These are phyloP conservation scores for Mucuna pruriens DNA, from an alignment of 306 rosid species.

Conservation along the genomic window DNA sequence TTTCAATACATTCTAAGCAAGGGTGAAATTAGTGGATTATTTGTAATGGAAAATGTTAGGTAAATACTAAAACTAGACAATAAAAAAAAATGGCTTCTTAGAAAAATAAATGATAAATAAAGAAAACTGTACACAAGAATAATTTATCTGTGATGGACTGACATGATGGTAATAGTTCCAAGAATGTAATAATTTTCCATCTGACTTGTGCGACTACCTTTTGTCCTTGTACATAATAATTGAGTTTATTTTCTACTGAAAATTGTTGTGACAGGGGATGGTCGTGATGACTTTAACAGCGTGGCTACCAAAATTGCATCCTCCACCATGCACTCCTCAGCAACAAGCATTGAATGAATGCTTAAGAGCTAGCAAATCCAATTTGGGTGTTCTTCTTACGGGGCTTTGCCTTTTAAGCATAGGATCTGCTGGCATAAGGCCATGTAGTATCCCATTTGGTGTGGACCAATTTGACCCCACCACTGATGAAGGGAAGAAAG, in stretches of 20 bases:
- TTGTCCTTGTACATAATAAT: background rate
- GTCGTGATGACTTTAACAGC: constrained; percentile 64
- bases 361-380: constrained; percentile 37
- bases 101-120: too few relatives aligned
- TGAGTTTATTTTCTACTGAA: background rate
- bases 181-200: too few relatives aligned
- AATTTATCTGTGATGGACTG: too few relatives aligned
- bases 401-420: constrained; percentile 59
- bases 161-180: too few relatives aligned
- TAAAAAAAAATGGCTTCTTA: too few relatives aligned
- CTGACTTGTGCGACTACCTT: too few relatives aligned
- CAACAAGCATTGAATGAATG: constrained; percentile 49
- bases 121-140: too few relatives aligned
- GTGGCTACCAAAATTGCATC: constrained; percentile 68
- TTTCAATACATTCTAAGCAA: background rate
- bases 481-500: constrained; percentile 65
- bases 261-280: constrained; percentile 65
- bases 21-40: background rate
- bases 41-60: background rate
- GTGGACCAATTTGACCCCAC: constrained; percentile 78
- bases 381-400: constrained; percentile 51
- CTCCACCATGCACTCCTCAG: constrained; percentile 54
- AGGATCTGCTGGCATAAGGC: constrained; percentile 76
- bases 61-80: too few relatives aligned
- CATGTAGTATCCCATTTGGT: constrained; percentile 90